Evolutionary conservation across 768 basidiomycete species (phyloP).

Genomic region (Infundibulicybe gibba): DNA sequence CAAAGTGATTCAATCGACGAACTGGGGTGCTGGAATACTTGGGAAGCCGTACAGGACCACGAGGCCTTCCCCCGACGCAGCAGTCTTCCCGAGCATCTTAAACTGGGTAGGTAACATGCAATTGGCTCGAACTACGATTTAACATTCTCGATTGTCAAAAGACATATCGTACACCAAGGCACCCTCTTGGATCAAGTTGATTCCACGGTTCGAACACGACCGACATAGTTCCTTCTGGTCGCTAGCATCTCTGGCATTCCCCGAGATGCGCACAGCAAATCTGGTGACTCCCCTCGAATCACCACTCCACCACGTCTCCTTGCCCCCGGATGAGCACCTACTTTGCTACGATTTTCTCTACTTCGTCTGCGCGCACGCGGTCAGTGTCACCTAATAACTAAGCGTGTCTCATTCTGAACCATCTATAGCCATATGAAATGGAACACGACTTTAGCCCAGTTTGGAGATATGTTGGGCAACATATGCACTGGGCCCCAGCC

Average conservation of each 20-base stretch:
- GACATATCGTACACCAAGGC: constrained; percentile 52
- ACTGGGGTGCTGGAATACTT: constrained; percentile 56
- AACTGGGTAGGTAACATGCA: constrained; percentile 28
- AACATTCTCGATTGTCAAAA: constrained; percentile 19
- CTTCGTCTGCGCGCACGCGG: constrained; percentile 44
- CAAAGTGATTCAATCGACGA: constrained; percentile 36
- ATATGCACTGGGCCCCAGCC: constrained; percentile 45
- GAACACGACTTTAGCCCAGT: constrained; percentile 55
- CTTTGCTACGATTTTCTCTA: constrained; percentile 53
- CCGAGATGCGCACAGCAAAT: constrained; percentile 35
- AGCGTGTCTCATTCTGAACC: background rate
- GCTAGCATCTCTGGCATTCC: constrained; percentile 42
- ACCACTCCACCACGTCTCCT: constrained; percentile 30
- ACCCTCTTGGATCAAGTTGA: constrained; percentile 44
- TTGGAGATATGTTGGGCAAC: constrained; percentile 51
- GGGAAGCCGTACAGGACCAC: constrained; percentile 40
- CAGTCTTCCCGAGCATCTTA: constrained; percentile 28
- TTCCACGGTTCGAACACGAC: constrained; percentile 42
- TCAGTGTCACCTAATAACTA: constrained; percentile 14
- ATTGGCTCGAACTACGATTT: background rate
- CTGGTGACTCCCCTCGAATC: constrained; percentile 38
- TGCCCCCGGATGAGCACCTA: constrained; percentile 49
- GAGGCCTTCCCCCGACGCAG: constrained; percentile 37
- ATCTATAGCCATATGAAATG: constrained; percentile 48
- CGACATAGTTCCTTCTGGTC: constrained; percentile 42